These are phyloP conservation scores for Eimeria praecox DNA, from an alignment of 169 alveolate genomes.

Conservation along the genomic window DNA sequence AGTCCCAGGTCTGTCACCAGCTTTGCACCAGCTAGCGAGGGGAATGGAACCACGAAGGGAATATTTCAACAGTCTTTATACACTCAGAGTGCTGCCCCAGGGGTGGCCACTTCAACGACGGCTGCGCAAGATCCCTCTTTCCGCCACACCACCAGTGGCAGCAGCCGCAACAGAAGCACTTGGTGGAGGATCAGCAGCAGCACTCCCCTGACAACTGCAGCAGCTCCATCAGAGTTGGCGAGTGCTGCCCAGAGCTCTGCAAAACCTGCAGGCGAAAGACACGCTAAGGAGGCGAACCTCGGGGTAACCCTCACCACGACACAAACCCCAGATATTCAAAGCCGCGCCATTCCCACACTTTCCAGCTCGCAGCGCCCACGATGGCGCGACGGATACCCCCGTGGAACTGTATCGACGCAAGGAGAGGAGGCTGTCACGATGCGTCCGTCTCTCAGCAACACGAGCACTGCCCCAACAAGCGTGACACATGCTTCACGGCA, in stretches of 20 bases:
- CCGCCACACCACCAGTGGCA: background rate
- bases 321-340: background rate
- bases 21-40: background rate
- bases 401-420: background rate
- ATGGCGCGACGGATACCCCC: background rate
- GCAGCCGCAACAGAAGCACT: background rate
- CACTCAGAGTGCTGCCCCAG: background rate
- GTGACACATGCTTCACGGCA: background rate
- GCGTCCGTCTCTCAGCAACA: background rate
- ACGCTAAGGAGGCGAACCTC: background rate
- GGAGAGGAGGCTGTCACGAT: background rate
- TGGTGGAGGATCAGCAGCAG: slow-evolving; percentile 12
- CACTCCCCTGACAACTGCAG: too few relatives aligned
- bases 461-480: background rate
- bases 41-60: background rate
- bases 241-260: background rate
- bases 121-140: background rate
- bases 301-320: background rate
- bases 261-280: background rate
- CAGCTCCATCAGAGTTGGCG: background rate
- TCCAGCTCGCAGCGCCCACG: background rate
- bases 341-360: background rate
- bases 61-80: background rate
- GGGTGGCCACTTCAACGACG: background rate
- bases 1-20: background rate